Evolutionary conservation across 2,329 filamentous ascomycete species (phyloP), one percentile per base, ranked within the genome.

Genomic region (Paramyrothecium roridum): DNA sequence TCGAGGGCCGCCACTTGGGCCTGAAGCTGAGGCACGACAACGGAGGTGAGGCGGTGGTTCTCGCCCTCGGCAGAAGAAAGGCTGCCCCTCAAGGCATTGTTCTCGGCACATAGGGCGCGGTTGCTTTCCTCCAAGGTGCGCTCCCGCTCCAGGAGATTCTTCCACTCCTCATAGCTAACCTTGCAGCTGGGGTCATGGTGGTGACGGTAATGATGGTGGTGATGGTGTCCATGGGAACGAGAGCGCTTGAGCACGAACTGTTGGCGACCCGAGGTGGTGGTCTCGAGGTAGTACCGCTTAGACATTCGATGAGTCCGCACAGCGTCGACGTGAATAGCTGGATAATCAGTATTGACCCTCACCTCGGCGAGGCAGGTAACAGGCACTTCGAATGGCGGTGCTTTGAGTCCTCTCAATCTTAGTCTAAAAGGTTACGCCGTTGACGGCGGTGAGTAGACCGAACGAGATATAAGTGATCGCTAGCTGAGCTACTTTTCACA

Each of bases 171-270:
- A 12, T 66, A 63, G 51, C 63, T 64, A 56, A 76, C 66, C 30
- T 65, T 70, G 57, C 69, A 70, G 57, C 70, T 70, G 53, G 74
- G 70, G 58, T 66, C 61, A 56, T 68, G 64, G 53, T 66, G 63
- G 53, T 59, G 54, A 56, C 64, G 66, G 55, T 66, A 61, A 51
- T 68, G 67, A 49, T 66, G 65, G 40, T 67, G 67, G 47, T 61
- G 63, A 52, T 67, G 65, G 48, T 67, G 62, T 43, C 71, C 64
- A 48, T 73, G 68, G 3, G 73, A 74, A 54, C 67, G 68, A 19
- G 73, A 73, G 53, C 72, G 70, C 61, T 74, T 75, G 66, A 76
- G 59, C 22, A 76, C 72, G 53, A 72, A 72, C 55, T 73, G 72
- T 30, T 65, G 63, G 37, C 62, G 66, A 19, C 72, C 73, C 13